A percentile compares a stretch with the other conserved stretches of the same genome.
Evolutionary conservation across 805 yeast species (phyloP).

Genomic region (Suhomyces sp.): DNA sequence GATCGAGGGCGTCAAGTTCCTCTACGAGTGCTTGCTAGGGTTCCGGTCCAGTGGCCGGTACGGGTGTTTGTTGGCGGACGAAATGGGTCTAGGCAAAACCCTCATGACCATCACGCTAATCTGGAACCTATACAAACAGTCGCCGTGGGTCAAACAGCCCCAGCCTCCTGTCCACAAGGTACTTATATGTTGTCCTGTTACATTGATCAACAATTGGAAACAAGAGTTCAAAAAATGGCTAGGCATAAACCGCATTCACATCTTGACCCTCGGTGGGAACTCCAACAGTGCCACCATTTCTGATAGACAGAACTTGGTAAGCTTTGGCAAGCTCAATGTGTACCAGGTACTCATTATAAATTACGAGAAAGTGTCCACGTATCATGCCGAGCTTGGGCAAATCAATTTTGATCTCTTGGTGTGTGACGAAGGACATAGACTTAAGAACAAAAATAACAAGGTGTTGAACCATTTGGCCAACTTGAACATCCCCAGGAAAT

Average conservation of each 20-base stretch:
- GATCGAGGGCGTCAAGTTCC: conserved; percentile 73
- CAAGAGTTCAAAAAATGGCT: conserved; percentile 90
- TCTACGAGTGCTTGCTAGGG: conserved; percentile 83
- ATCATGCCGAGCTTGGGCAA: conserved; percentile 48
- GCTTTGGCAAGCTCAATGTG: conserved; percentile 64
- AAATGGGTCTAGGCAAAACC: conserved; percentile 92
- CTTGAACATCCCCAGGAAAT: conserved; percentile 52
- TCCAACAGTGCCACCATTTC: conserved; percentile 47
- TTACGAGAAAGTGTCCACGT: conserved; percentile 71
- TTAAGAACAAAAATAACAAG: conserved; percentile 73
- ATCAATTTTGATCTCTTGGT: conserved; percentile 64
- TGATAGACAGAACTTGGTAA: conserved; percentile 55
- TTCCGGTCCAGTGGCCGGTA: conserved; percentile 44
- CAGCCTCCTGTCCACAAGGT: conserved; percentile 52
- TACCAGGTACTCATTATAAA: conserved; percentile 84
- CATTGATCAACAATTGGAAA: conserved; percentile 84
- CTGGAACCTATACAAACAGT: conserved; percentile 77
- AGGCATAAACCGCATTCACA: conserved; percentile 58
- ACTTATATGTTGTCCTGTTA: conserved; percentile 87
- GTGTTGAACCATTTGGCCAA: conserved; percentile 60
- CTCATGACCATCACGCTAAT: conserved; percentile 78
- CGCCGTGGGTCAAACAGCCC: conserved; percentile 37
- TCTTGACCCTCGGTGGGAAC: conserved; percentile 55
- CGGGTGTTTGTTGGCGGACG: conserved; percentile 92
- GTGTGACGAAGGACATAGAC: conserved; percentile 94